Conservation (phyloP, 192 early-diverging fungal species). For the Allomyces macrogynus region DNA sequence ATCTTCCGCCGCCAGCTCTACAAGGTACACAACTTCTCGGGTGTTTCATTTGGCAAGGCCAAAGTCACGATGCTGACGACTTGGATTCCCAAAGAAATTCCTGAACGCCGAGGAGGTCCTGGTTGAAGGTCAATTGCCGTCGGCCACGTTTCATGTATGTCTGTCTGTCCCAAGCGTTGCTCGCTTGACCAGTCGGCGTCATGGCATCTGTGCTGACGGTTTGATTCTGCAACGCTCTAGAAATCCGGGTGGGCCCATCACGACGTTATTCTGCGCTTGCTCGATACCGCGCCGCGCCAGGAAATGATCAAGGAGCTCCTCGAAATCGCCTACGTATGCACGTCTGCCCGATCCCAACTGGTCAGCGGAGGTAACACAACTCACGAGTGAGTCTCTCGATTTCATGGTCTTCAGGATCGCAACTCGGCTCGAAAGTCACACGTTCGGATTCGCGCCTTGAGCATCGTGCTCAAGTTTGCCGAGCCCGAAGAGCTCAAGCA, state of each 20-base stretch:
- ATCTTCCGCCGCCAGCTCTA: not conserved
- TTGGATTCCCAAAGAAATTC: not conserved
- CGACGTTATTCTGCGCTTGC: not conserved
- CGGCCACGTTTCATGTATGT: not conserved
- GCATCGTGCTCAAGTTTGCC: too few relatives aligned
- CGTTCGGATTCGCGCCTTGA: not conserved
- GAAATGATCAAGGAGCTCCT: not conserved
- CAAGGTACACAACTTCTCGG: not conserved
- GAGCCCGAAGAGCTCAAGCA: not conserved
- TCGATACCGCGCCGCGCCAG: not conserved
- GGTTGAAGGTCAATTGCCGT: not conserved
- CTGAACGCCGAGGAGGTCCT: not conserved
- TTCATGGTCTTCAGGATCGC: not conserved
- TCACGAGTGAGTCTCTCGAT: not conserved
- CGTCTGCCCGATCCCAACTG: not conserved
- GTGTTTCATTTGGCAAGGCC: not conserved
- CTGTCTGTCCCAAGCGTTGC: not conserved
- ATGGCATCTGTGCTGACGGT: too few relatives aligned
- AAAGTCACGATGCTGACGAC: not conserved
- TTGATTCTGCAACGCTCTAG: not conserved
- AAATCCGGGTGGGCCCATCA: too few relatives aligned
- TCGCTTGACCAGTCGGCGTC: not conserved
- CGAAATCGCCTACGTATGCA: not conserved
- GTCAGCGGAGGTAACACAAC: not conserved
- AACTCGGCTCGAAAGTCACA: not conserved